Percentiles rank a stretch among this genome's conserved stretches.
These are phyloP conservation scores for Xanthoparmelia taractica DNA, from an alignment of 495 filamentous ascomycete species.

Conservation along the genomic window DNA sequence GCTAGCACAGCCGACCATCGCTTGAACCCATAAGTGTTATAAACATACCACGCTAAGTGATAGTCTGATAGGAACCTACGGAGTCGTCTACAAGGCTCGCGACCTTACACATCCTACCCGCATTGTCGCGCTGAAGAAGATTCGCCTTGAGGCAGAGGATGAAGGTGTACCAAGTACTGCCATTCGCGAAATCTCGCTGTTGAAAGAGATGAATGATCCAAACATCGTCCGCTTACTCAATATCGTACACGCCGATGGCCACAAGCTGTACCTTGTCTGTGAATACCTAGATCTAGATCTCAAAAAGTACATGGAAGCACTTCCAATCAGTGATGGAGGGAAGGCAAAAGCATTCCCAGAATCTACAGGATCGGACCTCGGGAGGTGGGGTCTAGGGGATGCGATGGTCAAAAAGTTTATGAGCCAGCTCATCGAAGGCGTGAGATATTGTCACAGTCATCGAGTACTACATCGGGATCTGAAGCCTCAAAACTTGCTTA, in stretches of 20 bases:
- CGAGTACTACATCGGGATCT: slow-evolving; percentile 90
- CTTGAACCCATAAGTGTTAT: not conserved
- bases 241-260: slow-evolving; percentile 93
- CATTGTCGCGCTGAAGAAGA: slow-evolving; percentile 96
- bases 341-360: slow-evolving; percentile 83
- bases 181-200: slow-evolving; percentile 90
- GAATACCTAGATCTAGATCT: slow-evolving; percentile 91
- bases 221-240: slow-evolving; percentile 89
- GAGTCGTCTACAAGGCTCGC: slow-evolving; percentile 86
- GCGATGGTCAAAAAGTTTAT: slow-evolving; percentile 97
- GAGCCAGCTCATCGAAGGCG: slow-evolving; percentile 83
- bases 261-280: slow-evolving; percentile 92
- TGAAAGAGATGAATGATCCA: slow-evolving; percentile 95
- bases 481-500: slow-evolving; percentile 96
- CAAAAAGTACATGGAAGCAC: slow-evolving; percentile 98
- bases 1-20: not conserved
- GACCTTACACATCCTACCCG: slow-evolving; percentile 69
- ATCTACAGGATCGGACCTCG: slow-evolving; percentile 57
- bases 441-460: slow-evolving; percentile 94
- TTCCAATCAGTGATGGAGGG: slow-evolving; percentile 84
- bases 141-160: slow-evolving; percentile 93
- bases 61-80: slow-evolving; percentile 64
- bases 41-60: not conserved
- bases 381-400: slow-evolving; percentile 70
- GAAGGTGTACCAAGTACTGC: slow-evolving; percentile 95